Base-by-base conservation (phyloP, 2,329 filamentous ascomycete genomes). In the Neonectria punicea region DNA sequence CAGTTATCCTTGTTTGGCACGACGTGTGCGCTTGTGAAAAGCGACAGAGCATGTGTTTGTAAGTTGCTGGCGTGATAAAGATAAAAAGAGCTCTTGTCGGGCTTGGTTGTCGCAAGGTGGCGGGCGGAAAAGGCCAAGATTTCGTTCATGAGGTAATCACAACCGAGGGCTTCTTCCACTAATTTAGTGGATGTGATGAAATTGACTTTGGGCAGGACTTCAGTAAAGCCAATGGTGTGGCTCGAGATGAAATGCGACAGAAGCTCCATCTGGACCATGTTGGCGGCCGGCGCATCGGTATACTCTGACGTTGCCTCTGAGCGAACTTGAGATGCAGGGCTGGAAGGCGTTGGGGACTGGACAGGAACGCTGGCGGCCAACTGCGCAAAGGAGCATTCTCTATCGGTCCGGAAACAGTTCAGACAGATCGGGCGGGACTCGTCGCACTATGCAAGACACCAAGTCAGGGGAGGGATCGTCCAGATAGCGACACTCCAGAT, bases 61-160 rank as follows among this genome's bases (percentile, higher is more conserved):
- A 53, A 16, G 32, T 22, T 36, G 14, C 34, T 41, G 34, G 51
- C 51, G 8, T 39, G 32, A 11, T 53, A 34, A 11, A 53, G 51
- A 39, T 53, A 53, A 18, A 16, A 41, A 8, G 51, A 4, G 9
- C 6, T 11, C 32, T 25, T 34, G 4, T 53, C 34, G 5, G 22
- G 18, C 14, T 20, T 18, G 14, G 20, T 39, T 20, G 32, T 39
- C 2, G 51, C 51, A 25, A 53, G 51, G 10, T 53, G 51, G 5
- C 51, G 51, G 18, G 51, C 51, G n/a, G 51, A 39, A 53, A 53
- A 53, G 16, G 51, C 51, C 51, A 53, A 39, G 16, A 53, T 18
- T 36, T 53, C 51, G 14, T 53, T 53, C 51, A 53, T 53, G 51
- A 54, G 51, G 18, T 30, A 54, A 6, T 54, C 51, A 22, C 51